These are phyloP conservation scores for Rhynchospora tenuis DNA, from an alignment of 176 grass and related monocot species.

Conservation along the genomic window DNA sequence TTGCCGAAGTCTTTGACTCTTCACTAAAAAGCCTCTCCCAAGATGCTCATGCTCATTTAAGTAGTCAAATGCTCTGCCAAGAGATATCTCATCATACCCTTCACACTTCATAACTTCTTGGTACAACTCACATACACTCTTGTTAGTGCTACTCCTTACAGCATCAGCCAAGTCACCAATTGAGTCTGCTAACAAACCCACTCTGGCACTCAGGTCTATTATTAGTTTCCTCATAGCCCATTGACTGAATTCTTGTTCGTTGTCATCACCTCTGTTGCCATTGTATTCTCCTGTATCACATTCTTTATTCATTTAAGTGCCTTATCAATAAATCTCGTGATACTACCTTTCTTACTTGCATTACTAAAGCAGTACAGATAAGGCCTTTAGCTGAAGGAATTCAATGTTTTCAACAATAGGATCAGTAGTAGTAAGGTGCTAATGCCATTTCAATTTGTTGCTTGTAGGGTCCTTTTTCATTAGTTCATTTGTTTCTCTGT, in stretches of 20 bases:
- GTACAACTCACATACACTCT: neutral
- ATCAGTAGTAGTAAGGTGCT: no score
- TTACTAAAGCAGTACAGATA: neutral
- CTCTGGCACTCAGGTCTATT: neutral
- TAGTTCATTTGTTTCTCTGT: no score
- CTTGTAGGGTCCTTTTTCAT: no score
- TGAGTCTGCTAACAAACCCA: neutral
- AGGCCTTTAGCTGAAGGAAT: no score
- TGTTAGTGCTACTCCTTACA: conserved; percentile 1
- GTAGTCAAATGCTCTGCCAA: conserved; percentile 5
- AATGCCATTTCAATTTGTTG: no score
- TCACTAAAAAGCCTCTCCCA: conserved; percentile 15
- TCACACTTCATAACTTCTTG: conserved; percentile 8
- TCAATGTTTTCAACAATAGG: no score
- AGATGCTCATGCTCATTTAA: conserved; percentile 8
- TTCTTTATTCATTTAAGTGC: neutral
- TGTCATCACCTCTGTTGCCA: neutral
- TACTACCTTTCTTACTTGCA: neutral
- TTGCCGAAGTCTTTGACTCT: conserved; percentile 1
- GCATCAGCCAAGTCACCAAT: conserved; percentile 12
- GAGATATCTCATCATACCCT: neutral
- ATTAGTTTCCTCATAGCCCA: neutral
- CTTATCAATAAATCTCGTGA: neutral
- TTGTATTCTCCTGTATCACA: neutral
- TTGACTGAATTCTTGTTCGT: neutral